Conservation (phyloP, 2,329 filamentous ascomycete species). For the Paradendryphiella salina region DNA sequence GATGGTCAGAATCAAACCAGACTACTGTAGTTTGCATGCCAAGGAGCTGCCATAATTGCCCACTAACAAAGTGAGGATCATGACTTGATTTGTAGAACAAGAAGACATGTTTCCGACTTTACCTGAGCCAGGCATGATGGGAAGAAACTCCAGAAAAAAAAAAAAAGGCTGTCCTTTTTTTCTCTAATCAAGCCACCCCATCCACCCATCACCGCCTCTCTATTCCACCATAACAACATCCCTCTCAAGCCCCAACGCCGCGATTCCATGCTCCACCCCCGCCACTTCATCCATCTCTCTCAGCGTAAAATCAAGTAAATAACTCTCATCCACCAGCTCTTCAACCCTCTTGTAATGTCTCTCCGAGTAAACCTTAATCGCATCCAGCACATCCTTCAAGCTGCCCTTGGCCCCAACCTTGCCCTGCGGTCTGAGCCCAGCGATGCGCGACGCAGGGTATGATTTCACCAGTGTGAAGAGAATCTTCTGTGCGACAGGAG, state of each 20-base stretch:
- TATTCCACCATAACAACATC: conserved; percentile 43
- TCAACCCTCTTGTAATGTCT: conserved; percentile 88
- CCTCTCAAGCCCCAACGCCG: conserved; percentile 23
- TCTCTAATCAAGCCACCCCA: neutral
- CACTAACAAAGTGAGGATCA: too few relatives aligned
- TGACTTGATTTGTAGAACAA: too few relatives aligned
- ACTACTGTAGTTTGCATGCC: too few relatives aligned
- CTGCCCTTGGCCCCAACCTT: conserved; percentile 44
- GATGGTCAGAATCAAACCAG: too few relatives aligned
- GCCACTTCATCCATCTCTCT: conserved; percentile 81
- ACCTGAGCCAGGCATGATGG: too few relatives aligned
- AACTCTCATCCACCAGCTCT: conserved; percentile 91
- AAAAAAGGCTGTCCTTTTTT: neutral
- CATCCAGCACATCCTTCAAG: conserved; percentile 81
- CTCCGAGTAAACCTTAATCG: conserved; percentile 88
- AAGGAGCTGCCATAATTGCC: too few relatives aligned
- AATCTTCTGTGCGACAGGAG: conserved; percentile 81
- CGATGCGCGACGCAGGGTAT: conserved; percentile 78
- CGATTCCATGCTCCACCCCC: conserved; percentile 33
- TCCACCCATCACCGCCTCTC: too few relatives aligned
- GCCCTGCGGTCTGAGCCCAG: conserved; percentile 59
- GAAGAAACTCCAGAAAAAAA: neutral
- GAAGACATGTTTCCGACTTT: too few relatives aligned
- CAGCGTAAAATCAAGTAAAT: conserved; percentile 89
- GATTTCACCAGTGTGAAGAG: conserved; percentile 77